Evolutionary conservation across 2,329 filamentous ascomycete species (phyloP).

Genomic region (Colletotrichum destructivum): DNA sequence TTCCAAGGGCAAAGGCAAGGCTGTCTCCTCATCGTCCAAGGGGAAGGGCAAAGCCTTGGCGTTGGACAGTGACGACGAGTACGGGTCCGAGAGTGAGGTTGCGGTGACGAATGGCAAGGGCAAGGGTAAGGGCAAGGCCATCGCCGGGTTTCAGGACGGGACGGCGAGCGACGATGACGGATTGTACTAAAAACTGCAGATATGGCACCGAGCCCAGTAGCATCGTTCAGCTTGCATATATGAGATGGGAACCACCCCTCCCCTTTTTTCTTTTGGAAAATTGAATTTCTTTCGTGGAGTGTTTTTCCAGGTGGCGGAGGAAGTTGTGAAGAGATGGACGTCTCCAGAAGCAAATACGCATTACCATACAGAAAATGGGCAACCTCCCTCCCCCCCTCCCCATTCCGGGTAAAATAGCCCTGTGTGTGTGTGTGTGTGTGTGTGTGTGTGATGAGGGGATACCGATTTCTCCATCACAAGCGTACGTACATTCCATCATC

Average conservation of each 20-base stretch:
- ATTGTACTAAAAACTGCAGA: slow-evolving; percentile 60
- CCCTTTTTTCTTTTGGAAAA: not conserved
- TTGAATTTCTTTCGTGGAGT: not conserved
- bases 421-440: no score
- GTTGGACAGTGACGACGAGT: slow-evolving; percentile 52
- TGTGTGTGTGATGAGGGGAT: not conserved
- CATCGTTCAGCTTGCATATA: not conserved
- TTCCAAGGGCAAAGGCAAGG: slow-evolving; percentile 56
- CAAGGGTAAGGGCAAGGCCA: slow-evolving; percentile 72
- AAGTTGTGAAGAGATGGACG: not conserved
- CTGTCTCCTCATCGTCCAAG: slow-evolving; percentile 51
- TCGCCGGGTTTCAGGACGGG: slow-evolving; percentile 66
- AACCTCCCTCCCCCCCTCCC: not conserved
- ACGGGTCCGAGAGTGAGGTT: slow-evolving; percentile 51
- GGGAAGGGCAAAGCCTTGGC: slow-evolving; percentile 57
- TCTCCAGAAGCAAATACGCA: not conserved
- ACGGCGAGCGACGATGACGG: slow-evolving; percentile 71
- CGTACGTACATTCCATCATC: not conserved
- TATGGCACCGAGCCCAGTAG: not conserved
- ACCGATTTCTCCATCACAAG: not conserved
- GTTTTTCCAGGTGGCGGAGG: not conserved
- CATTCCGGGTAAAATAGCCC: not conserved
- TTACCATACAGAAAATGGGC: slow-evolving; percentile 3
- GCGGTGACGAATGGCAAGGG: slow-evolving; percentile 48
- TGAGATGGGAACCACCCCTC: not conserved